Base-by-base conservation (phyloP, 805 yeast species). In the Candida insectorum region DNA sequence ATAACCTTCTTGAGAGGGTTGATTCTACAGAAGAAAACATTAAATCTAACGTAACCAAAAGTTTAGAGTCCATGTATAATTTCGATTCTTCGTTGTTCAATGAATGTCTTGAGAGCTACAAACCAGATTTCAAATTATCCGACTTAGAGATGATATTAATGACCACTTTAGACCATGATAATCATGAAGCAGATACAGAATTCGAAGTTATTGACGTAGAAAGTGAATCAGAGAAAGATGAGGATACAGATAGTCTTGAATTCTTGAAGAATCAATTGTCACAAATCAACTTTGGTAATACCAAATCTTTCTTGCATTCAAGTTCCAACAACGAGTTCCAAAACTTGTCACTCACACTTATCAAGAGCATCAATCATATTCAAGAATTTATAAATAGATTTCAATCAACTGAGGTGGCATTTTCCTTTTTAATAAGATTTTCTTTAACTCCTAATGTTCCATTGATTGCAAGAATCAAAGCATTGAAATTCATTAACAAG, bases 381-480 rank as follows among this genome's bases (percentile, higher is more conserved):
- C 29, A 23, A 9, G 29, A 31, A 16, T 27, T 36, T 12, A 15
- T 7, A 4, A 28, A 33, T 12, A 33, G 31, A n/a, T 38, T 41
- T 20, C 22, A 24, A 1, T 52, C 71, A 2, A 36, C 49, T 2
- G 77, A 69, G 39, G 47, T 73, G 2, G 62, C 66, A 20, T 43
- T 78, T n/a, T 73, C 88, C 0, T 84, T 82, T 49, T 52, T 79
- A 25, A 47, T 77, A 9, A 67, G 88, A 52, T 62, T 77, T 4
- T 55, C 80, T 0, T 65, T 76, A 17, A 73, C 85, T 1, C 70
- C 77, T 10, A 64, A 73, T 5, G 66, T 77, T 2, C 93, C 93
- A 29, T 48, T 73, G 6, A 67, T 73, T 22, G 71, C 76, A 10
- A 72, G 85, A 54, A 49, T 73, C 58, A 65, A 21, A 63, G 34